These are phyloP conservation scores for Penicillium sp. DNA, from an alignment of 2,329 filamentous ascomycete species.

Conservation along the genomic window DNA sequence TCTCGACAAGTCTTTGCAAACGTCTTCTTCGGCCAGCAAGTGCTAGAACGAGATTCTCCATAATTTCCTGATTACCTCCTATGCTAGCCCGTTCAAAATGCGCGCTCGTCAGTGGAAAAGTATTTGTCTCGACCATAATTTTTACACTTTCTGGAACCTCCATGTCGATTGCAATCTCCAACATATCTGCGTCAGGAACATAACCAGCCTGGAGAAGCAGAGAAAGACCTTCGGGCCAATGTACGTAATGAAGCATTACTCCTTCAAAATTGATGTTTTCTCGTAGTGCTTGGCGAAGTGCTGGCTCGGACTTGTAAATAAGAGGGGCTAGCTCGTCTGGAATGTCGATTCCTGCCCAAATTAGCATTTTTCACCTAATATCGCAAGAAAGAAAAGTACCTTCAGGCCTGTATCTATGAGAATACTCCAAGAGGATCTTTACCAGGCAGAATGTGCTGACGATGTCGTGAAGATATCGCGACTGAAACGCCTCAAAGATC, in stretches of 20 bases:
- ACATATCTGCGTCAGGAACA: background rate
- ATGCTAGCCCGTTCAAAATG: background rate
- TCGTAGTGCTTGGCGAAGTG: background rate
- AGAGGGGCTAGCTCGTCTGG: background rate
- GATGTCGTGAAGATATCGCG: background rate
- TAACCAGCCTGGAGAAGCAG: background rate
- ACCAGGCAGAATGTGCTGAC: background rate
- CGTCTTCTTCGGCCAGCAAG: slow-evolving; percentile 9
- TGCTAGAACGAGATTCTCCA: slow-evolving; percentile 1
- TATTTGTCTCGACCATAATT: background rate
- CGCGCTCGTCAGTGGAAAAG: background rate
- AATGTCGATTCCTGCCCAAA: background rate
- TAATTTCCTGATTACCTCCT: background rate
- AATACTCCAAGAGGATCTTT: background rate
- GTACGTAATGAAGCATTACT: background rate
- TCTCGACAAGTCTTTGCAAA: slow-evolving; percentile 7
- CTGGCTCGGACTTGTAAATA: background rate
- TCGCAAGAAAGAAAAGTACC: background rate
- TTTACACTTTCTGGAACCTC: background rate
- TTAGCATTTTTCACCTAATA: background rate
- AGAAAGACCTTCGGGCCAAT: background rate
- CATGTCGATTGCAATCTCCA: background rate
- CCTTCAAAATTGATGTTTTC: background rate
- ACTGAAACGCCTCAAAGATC: background rate
- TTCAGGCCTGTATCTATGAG: background rate